Base-by-base conservation (phyloP, 2,329 filamentous ascomycete genomes). In the Polychaeton citri region DNA sequence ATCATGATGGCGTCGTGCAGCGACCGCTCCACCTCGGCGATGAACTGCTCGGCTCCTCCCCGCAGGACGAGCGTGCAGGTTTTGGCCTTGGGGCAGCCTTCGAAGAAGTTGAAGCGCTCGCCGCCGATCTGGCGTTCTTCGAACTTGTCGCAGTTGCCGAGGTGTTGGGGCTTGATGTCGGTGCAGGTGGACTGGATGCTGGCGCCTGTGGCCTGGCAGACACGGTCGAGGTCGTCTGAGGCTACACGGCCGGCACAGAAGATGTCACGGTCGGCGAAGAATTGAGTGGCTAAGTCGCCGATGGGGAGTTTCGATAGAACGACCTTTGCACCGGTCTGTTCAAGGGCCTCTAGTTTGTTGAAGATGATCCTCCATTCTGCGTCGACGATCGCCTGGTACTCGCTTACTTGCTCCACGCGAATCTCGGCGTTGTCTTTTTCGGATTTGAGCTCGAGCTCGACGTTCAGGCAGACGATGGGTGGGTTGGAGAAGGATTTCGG, bases 1-100 rank as follows among this genome's bases (percentile, higher is more conserved):
- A 98, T 94, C 90, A 98, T 98, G 64, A 98, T 96, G 50, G 90
- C 90, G 55, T 98, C 90, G 69, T 98, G 90, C 47, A 98, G 74
- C 57, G 85, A 94, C 45, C 90, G 83, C 69, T 98, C 90, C 2
- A 95, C 90, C 62, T 98, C 90, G 39, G 90, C 90, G 52, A 98
- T 98, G 66, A 98, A 98, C 61, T 98, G 90, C 68, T 98, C 90
- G 21, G 90, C 90, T 46, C 90, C 90, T 54, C 90, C 90, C 55
- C 90, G 83, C 44, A 98, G 79, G 28, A 98, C 78, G 15, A 98
- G 70, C 7, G 90, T 98, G 71, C 90, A 98, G 1, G 90, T 96
- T 73, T 93, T 94, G 46, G 90, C 88, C 54, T 79, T 79, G 19
- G 88, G 84, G 68, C 90, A 98, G 53, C 88, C 83, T 61, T 93